Evolutionary conservation across 2,329 filamentous ascomycete species (phyloP).

Genomic region (Fusarium humuli): DNA sequence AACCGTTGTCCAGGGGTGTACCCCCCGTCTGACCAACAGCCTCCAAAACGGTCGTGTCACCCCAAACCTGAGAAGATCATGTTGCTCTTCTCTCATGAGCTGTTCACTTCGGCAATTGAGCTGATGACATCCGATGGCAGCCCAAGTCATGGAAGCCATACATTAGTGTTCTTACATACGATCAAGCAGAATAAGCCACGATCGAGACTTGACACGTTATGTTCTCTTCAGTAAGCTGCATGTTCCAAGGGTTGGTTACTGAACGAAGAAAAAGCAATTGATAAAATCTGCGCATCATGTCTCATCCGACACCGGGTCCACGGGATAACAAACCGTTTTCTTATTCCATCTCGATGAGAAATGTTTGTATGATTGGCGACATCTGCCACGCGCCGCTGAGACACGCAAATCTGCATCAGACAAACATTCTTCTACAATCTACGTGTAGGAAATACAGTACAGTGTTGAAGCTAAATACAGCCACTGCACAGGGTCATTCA

Average conservation of each 20-base stretch:
- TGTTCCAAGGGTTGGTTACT: neutral
- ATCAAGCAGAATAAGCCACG: neutral
- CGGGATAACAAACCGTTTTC: neutral
- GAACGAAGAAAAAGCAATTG: neutral
- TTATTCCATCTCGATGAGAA: neutral
- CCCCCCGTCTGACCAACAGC: neutral
- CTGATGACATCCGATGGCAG: neutral
- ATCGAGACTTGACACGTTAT: neutral
- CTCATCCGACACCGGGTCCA: neutral
- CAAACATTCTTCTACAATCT: neutral
- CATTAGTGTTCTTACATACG: neutral
- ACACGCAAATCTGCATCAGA: neutral
- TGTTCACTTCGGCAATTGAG: neutral
- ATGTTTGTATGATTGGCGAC: too few species aligned
- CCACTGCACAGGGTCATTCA: neutral
- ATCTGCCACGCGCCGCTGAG: neutral
- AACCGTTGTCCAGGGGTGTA: neutral
- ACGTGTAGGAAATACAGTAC: neutral
- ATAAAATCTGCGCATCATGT: neutral
- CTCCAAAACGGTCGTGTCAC: neutral
- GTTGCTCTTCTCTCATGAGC: neutral
- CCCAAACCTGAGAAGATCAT: neutral
- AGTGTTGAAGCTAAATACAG: neutral
- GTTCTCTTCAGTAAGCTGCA: neutral
- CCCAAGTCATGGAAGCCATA: neutral